Evolutionary conservation across 306 rosid genomes (phyloP), one percentile per base, ranked within the genome.

Genomic region (Citrullus colocynthis): DNA sequence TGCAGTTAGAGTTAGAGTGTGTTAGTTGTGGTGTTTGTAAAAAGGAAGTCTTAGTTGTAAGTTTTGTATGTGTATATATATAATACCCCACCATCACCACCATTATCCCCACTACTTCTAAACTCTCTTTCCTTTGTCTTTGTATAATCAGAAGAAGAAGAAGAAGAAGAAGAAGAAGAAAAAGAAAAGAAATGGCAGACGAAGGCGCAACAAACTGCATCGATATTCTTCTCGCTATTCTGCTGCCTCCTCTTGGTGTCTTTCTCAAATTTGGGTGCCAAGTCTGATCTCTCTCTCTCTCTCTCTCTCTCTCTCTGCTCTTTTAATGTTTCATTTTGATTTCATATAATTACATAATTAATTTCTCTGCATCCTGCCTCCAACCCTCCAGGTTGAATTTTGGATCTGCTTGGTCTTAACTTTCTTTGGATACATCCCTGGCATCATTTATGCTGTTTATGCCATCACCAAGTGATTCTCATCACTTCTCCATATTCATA

Each of bases 171-270:
- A 48, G 15, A 45, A 11, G 14, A n/a, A n/a, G n/a, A 48, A 45
- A 11, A 12, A 10, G 10, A 15, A 15, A 15, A 51, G 9, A 51
- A 34, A 83, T 88, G 90, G 78, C 88, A 85, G 75, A 86, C 0
- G 71, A 55, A 24, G 86, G 94, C 49, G 87, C 88, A 7, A 78
- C 78, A 0, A 90, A 36, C 82, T 93, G 85, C 84, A 7, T 93
- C 34, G 98, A 93, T 79, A 91, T 93, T 77, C 10, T 93, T 24
- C 34, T 93, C 11, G 98, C 98, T 76, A 89, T 93, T 84, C 44
- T 93, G 56, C 82, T 93, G 76, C 98, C 98, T 51, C 98, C 98
- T 79, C 94, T 93, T 7, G 98, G 98, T 3, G 98, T 93, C 72
- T 93, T 93, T 84, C 93, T 93, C 88, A 93, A 87, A 85, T 93